Percentiles rank a stretch among this genome's conserved stretches.
These are phyloP conservation scores for Teratosphaeria viscida DNA, from an alignment of 2,329 filamentous ascomycete species.

Conservation along the genomic window DNA sequence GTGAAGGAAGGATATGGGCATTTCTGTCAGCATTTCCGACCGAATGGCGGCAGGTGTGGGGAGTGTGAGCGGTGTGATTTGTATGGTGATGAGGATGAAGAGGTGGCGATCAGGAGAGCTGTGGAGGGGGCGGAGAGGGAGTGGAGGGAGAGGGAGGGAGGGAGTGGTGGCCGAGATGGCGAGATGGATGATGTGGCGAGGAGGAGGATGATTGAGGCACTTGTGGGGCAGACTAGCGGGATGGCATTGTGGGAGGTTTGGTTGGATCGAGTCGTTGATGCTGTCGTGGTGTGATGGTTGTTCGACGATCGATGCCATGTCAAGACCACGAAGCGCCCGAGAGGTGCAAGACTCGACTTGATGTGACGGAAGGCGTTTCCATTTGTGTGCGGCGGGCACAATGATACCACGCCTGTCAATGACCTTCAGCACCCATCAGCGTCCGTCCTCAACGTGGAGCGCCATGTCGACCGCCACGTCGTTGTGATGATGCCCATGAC, in stretches of 20 bases:
- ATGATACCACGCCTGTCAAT: too few species aligned
- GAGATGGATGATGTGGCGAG: background rate
- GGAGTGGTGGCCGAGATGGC: background rate
- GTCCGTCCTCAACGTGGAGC: background rate
- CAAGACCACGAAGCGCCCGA: too few species aligned
- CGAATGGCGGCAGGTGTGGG: conserved; percentile 62
- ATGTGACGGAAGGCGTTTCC: too few species aligned
- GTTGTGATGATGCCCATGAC: background rate
- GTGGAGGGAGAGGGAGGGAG: conserved; percentile 35
- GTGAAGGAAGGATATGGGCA: conserved; percentile 72
- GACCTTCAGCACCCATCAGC: too few species aligned
- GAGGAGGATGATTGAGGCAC: background rate
- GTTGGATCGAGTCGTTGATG: background rate
- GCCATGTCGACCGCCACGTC: background rate
- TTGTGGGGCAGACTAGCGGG: background rate
- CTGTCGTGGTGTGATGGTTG: background rate
- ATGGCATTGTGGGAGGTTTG: background rate
- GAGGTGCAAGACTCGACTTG: too few species aligned
- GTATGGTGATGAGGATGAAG: conserved; percentile 40
- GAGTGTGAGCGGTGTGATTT: conserved; percentile 58
- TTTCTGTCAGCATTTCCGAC: conserved; percentile 92
- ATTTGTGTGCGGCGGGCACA: too few species aligned
- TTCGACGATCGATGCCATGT: background rate
- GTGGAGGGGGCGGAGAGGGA: conserved; percentile 33
- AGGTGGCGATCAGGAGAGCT: conserved; percentile 30